Base-by-base conservation (phyloP, 2,329 filamentous ascomycete genomes). In the Cladosporium sp. region DNA sequence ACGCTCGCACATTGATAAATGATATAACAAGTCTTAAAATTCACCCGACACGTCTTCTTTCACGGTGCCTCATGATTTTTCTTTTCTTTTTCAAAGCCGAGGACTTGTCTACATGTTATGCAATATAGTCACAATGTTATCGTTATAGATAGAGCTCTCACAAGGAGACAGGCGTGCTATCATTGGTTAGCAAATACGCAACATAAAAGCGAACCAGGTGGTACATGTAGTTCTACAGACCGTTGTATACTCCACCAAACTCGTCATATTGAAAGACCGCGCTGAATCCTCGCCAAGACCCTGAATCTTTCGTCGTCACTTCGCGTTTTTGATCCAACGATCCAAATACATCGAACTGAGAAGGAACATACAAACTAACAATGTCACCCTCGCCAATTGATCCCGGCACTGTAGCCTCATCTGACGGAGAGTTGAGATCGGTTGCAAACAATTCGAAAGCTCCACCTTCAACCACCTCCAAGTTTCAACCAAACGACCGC, bases 401-500 rank as follows among this genome's bases (percentile, higher is more conserved):
- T 61, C 14, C 58, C 26, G 46, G 18, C 30, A 49, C 43, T 51
- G 30, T 16, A 18, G 26, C 21, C 58, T 23, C 30, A 49, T 61
- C 58, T 18, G 30, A 49, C 18, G n/a, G 32, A 34, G 32, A 26
- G 7, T 14, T 18, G 21, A 28, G 16, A 7, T 26, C 58, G 1
- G 28, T 18, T 1, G 28, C 23, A 5, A 51, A 26, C n/a, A 28
- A 16, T 23, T 25, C 48, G 18, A 14, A 34, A 57, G 54, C 54
- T 23, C 21, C 61, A 10, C n/a, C 67, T 32, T 64, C 59, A n/a
- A 67, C 66, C 51, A 65, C 68, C 30, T 63, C 60, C 60, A 64
- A 63, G 18, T 74, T 74, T 60, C 58, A 76, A 34, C 78, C 78
- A 7, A 70, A 72, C 46, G 74, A 80, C 53, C 67, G 73, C n/a